Conservation (phyloP, 2,329 filamentous ascomycete genomes). For the Paecilomyces variotii region DNA sequence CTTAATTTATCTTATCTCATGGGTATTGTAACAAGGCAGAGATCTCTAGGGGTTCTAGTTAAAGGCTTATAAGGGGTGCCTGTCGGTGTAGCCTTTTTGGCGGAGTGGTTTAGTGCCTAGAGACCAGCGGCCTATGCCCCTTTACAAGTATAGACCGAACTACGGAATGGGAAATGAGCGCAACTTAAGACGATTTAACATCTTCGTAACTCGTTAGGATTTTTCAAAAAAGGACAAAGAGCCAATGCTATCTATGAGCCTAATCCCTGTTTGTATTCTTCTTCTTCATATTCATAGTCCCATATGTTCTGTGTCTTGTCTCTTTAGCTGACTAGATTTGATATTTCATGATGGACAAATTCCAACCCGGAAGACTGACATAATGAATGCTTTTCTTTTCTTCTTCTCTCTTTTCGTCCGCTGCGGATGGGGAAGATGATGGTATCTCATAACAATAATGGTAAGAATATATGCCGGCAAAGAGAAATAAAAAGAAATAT, state of each 20-base stretch:
- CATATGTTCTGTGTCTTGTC: background rate
- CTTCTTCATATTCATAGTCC: background rate
- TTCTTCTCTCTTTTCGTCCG: background rate
- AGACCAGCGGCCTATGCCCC: no score
- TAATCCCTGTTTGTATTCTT: background rate
- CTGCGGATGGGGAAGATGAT: background rate
- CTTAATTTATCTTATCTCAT: no score
- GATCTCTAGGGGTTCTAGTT: no score
- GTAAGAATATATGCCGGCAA: background rate
- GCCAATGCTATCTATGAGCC: background rate
- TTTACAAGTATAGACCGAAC: no score
- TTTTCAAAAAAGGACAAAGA: background rate
- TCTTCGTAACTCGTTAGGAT: background rate
- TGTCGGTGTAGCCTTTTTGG: no score
- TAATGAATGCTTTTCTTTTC: background rate
- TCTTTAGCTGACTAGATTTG: background rate
- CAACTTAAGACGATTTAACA: no score
- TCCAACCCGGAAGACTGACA: background rate
- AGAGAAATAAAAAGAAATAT: background rate
- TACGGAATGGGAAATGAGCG: no score
- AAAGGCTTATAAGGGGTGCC: no score
- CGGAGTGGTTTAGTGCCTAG: no score
- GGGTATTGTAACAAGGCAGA: no score
- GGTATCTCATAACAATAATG: background rate
- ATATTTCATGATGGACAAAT: background rate